Evolutionary conservation across 768 basidiomycete genomes (phyloP), one percentile per base, ranked within the genome.

Genomic region (Collybia sordida): DNA sequence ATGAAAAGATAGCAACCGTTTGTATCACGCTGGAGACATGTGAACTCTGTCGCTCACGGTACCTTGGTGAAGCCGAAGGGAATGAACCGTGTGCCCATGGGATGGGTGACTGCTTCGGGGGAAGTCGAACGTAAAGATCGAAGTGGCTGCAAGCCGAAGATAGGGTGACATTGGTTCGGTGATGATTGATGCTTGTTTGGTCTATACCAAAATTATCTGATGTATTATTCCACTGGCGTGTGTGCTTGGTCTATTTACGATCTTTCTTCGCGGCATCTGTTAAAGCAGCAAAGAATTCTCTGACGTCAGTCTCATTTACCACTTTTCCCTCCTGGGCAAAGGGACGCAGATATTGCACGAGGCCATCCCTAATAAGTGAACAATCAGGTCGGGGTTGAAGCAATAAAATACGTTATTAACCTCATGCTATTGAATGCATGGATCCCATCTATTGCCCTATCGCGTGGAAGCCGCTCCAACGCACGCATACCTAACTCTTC

Each of bases 401-500:
- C 6, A 41, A 35, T 14, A 35, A 22, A 22, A 21, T 19, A 52
- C 24, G 8, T 42, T 18, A 66, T 79, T 45, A 55, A 91, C 90
- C 88, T 77, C 88, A 93, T 86, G 49, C 78, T 73, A 57, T 92
- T 91, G 68, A 89, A 93, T 4, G 89, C 91, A 49, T 83, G 80
- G 19, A 93, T 91, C 1, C 91, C 88, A 57, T 93, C 87, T 48
- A 93, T 80, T 4, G 90, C 89, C 47, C 77, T 81, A 42, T 91
- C 91, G 49, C 91, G 83, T 28, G 91, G 91, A 23, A 93, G 62
- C 44, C 80, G 77, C 47, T 78, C 72, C 7, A 93, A 68, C 1
- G 90, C 91, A 42, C 90, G 85, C 73, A 90, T 75, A 9, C 91
- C 91, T 4, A 93, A 77, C 61, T 91, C 89, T 63, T 93, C 91